Percentiles rank a stretch among this genome's conserved stretches.
These are phyloP conservation scores for Hyaloscypha hepaticicola DNA, from an alignment of 495 filamentous ascomycete genomes.

Conservation along the genomic window DNA sequence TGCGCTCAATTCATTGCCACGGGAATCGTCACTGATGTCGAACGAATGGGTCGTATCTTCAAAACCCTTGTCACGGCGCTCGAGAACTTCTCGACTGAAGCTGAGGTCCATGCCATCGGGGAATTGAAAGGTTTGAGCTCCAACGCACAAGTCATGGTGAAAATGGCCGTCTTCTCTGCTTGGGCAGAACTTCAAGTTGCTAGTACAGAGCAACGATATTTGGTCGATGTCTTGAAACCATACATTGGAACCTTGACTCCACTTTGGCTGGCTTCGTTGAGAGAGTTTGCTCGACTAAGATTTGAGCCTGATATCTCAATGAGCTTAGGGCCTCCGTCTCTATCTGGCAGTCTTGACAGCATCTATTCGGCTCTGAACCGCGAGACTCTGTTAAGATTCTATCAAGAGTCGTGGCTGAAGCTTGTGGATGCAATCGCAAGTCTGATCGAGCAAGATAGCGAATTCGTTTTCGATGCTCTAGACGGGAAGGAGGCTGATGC, in stretches of 20 bases:
- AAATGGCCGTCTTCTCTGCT: slow-evolving; percentile 93
- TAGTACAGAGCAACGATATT: slow-evolving; percentile 87
- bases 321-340: slow-evolving; percentile 67
- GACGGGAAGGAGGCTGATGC: slow-evolving; percentile 74
- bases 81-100: slow-evolving; percentile 85
- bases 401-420: slow-evolving; percentile 96
- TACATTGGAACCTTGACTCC: slow-evolving; percentile 87
- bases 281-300: slow-evolving; percentile 88
- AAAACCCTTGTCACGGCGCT: slow-evolving; percentile 89
- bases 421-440: slow-evolving; percentile 97
- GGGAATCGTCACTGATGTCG: slow-evolving; percentile 94
- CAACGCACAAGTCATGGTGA: slow-evolving; percentile 97
- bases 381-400: slow-evolving; percentile 91
- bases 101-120: slow-evolving; percentile 84
- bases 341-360: slow-evolving; percentile 79
- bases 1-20: slow-evolving; percentile 95
- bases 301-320: slow-evolving; percentile 98
- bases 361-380: slow-evolving; percentile 93
- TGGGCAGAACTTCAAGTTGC: slow-evolving; percentile 99
- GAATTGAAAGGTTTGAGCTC: slow-evolving; percentile 91
- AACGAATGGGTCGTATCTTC: slow-evolving; percentile 95
- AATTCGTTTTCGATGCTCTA: slow-evolving; percentile 94
- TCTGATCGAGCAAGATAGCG: slow-evolving; percentile 94
- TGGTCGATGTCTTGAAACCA: slow-evolving; percentile 85
- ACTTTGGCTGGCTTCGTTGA: slow-evolving; percentile 87